Evolutionary conservation across 73 alveolate genomes (phyloP), one percentile per base, ranked within the genome.

Genomic region (Effrenium voratum): DNA sequence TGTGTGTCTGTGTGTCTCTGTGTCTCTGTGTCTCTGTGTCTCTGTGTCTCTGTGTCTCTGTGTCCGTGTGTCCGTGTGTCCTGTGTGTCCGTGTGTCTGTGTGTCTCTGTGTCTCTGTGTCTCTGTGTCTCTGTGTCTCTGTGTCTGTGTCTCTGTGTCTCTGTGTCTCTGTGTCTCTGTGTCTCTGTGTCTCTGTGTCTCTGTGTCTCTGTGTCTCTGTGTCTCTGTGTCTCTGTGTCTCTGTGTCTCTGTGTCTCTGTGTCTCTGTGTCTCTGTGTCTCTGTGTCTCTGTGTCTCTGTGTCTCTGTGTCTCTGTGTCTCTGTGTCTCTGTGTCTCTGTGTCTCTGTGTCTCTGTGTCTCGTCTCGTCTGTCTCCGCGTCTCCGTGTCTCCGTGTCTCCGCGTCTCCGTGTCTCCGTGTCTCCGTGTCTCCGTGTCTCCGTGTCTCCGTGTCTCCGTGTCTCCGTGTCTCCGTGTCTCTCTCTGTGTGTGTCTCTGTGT

Each of bases 161-260:
- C 79, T 66, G 79, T 66, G 79, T 66, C 79, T 66, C 79, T 66
- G 79, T 66, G 79, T 66, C 79, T 66, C 79, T 66, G 79, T 66
- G 79, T 66, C 79, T 66, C 79, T 66, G 79, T 66, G 79, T 66
- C 44, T 66, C 79, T 66, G 79, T 66, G 79, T 66, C 79, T 66
- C 79, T 66, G 79, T 66, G 79, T 66, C 79, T 66, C 79, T 66
- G 79, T 66, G 79, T 66, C 79, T 66, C 79, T 66, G 63, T 19
- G 63, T 52, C 63, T 12, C 26, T 52, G 63, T 52, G 63, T 52
- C 63, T 52, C 63, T 52, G 63, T 52, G 63, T 52, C 63, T 52
- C 63, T 52, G 63, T 52, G 63, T 52, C 63, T 52, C 63, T 52
- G 63, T 52, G 63, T 52, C 63, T 52, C 63, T 52, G 63, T 52